Base-by-base conservation (phyloP, 331 rosid genomes). In the Acacia concinna region DNA sequence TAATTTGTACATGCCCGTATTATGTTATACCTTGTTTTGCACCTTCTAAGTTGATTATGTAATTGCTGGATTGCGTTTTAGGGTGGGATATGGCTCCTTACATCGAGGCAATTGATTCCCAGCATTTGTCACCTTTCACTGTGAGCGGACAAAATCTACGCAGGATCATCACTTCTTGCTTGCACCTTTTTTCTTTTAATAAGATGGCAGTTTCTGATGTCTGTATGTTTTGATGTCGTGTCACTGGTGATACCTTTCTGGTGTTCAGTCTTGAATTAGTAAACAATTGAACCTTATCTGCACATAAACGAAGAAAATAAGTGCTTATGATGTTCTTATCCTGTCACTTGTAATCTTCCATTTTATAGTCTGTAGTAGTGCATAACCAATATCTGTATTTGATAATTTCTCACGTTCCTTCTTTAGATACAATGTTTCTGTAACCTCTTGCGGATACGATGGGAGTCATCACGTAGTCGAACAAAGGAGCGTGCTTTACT, bases 1-100 rank as follows among this genome's bases (percentile, higher is more conserved):
- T 78, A 43, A 38, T 80, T 54, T 80, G 81, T 77, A 1, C 79
- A 77, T 83, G 62, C 49, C 62, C 21, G 18, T 31, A 44, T 71
- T 25, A 18, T 67, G 72, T 60, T 73, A 52, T 72, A 68, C 74
- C 57, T 79, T 57, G 59, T 62, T 62, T 75, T 44, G 23, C 43
- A 31, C 43, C 71, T 56, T 38, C 74, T 65, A 40, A 67, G 9
- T 57, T 73, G 56, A 47, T 80, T 46, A 43, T 71, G 70, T 79
- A 46, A 73, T 66, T 63, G 62, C 70, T 78, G 73, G 73, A 37
- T 47, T 68, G 75, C 82, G 54, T 79, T 89, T 81, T 91, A 95
- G 99, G 94, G 81, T 95, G 99, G 99, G 97, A 95, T 82, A 95
- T 95, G 97, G 99, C 99, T 83, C 99, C 99, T 68, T 95, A 91